Evolutionary conservation across 2,329 filamentous ascomycete species (phyloP), one percentile per base, ranked within the genome.

Genomic region (Monosporascus cannonballus): DNA sequence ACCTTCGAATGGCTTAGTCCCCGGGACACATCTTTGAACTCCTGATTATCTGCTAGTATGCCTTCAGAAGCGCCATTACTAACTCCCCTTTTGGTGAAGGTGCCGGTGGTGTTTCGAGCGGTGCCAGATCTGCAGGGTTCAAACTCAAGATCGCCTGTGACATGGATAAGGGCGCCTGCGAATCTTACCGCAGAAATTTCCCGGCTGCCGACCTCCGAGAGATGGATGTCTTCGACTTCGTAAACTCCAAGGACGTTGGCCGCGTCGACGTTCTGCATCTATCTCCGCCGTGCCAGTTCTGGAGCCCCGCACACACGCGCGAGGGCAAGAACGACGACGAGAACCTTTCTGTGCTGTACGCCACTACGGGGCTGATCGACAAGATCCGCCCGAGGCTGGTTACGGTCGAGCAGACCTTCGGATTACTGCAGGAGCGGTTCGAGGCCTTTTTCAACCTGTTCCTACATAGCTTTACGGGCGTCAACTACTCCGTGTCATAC

Each of bases 331-430:
- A 83, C 18, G 84, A 90, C 41, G 84, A 87, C 1, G 73, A 69
- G 0, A 94, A 94, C 57, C 80, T 79, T 0, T 81, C 82, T 1
- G 75, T 75, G 0, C 64, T 84, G 0, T 78, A 76, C 54, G 69
- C 75, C 0, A 78, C 78, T 46, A 67, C 71, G 0, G 65, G 76
- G 2, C 63, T 90, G 0, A 69, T 92, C 0, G 64, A 76, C 2
- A 76, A 76, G 30, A 65, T 76, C 0, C 78, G 76, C 0, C 88
- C 90, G 0, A 75, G 89, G 0, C 64, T 93, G 0, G 77, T 87
- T 1, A 94, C 89, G 0, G 71, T 94, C 0, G 90, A 95, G 59
- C 86, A 95, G 62, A 91, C 89, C 0, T 83, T 82, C 50, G 89
- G 88, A 0, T 74, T 94, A 0, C 66, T 78, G 0, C 71, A 74